phyloP scores from a whole-genome alignment of 345 rosid species.

The Trapa bicornis region DNA sequence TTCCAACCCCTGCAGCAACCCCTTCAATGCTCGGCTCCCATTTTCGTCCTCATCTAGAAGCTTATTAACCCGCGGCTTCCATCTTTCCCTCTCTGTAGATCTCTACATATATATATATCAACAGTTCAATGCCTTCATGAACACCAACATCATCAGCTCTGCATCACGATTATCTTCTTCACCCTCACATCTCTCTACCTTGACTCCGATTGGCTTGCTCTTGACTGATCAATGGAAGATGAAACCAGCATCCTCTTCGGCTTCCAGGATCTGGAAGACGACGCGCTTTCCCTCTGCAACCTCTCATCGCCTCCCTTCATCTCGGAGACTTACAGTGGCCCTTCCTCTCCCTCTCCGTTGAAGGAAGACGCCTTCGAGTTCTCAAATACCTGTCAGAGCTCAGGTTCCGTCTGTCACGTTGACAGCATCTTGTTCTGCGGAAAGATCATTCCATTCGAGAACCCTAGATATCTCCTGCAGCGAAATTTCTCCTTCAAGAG shows the following conservation, averaged over 20 bases:
- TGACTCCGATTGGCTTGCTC: background rate
- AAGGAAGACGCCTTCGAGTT: slow-evolving; percentile 15
- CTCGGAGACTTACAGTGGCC: slow-evolving; percentile 6
- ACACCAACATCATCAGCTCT: background rate
- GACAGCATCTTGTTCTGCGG: slow-evolving; percentile 17
- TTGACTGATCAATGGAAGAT: background rate
- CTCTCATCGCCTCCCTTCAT: slow-evolving; percentile 9
- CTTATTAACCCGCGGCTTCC: background rate
- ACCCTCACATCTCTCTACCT: background rate
- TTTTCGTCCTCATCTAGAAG: slow-evolving; percentile 4
- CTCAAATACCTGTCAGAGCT: slow-evolving; percentile 1
- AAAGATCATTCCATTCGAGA: slow-evolving; percentile 2
- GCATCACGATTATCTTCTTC: background rate
- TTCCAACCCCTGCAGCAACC: background rate
- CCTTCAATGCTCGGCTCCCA: background rate
- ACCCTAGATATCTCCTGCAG: background rate
- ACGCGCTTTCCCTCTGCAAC: slow-evolving; percentile 20
- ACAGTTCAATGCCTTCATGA: too few species aligned
- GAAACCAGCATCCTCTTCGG: background rate
- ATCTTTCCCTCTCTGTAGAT: background rate
- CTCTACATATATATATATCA: background rate
- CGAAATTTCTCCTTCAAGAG: slow-evolving; percentile 4
- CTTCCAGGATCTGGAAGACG: slow-evolving; percentile 11
- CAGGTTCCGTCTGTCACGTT: background rate
- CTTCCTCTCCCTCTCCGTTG: slow-evolving; percentile 5